These are phyloP conservation scores for Sugiyamaella grinbergsii DNA, from an alignment of 1,139 yeast genomes.

Conservation along the genomic window DNA sequence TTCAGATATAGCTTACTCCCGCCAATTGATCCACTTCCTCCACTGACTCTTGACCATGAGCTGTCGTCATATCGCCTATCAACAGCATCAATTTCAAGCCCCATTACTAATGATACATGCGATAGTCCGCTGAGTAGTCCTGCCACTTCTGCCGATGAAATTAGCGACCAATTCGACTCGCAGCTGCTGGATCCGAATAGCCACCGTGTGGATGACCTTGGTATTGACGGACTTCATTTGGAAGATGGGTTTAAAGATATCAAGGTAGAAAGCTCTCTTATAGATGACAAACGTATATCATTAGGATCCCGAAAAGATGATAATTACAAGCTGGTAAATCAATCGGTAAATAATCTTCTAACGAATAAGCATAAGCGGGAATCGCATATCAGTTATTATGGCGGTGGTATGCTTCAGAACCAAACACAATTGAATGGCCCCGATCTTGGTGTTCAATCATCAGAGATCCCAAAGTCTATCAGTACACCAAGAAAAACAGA, in stretches of 20 bases:
- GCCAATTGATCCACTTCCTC: conserved; percentile 10
- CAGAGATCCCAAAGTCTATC: neutral
- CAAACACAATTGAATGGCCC: neutral
- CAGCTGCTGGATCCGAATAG: neutral
- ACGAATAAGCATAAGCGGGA: conserved; percentile 1
- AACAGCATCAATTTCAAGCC: neutral
- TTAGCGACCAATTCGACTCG: neutral
- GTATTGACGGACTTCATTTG: neutral
- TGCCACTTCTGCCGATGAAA: neutral
- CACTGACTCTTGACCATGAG: conserved; percentile 10
- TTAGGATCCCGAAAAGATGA: too few species aligned
- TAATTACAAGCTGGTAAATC: neutral
- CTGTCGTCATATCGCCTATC: conserved; percentile 10
- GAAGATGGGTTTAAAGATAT: neutral
- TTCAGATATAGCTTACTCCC: conserved; percentile 9
- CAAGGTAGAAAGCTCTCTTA: neutral
- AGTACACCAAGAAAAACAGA: neutral
- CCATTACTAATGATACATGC: neutral
- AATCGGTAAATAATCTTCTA: too few species aligned
- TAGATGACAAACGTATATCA: neutral
- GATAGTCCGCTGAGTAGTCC: neutral
- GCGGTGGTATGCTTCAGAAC: neutral
- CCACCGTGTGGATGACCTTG: neutral
- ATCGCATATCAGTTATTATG: conserved; percentile 9
- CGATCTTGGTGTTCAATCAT: neutral